phyloP scores from a whole-genome alignment of 352 stramenopile species.

The Globisporangium megalacanthum region DNA sequence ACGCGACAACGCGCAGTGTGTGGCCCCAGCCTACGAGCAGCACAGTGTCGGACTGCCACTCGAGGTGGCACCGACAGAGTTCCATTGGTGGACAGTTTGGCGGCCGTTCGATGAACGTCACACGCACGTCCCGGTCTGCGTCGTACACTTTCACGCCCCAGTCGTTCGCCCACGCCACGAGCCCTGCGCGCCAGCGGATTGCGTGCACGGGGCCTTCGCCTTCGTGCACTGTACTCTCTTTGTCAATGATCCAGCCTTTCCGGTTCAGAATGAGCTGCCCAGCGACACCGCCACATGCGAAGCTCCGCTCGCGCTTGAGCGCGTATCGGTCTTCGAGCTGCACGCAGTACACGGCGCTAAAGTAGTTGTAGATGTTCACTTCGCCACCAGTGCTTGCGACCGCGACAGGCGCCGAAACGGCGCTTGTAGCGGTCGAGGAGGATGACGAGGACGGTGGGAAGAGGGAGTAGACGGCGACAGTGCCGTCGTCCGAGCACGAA shows the following conservation, averaged over 20 bases:
- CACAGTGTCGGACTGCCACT: constrained; percentile 56
- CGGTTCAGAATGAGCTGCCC: constrained; percentile 83
- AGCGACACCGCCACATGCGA: constrained; percentile 71
- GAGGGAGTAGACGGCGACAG: constrained; percentile 73
- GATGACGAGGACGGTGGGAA: constrained; percentile 30
- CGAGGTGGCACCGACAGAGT: constrained; percentile 72
- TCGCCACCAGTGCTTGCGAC: constrained; percentile 69
- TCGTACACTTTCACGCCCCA: constrained; percentile 87
- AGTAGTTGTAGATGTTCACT: constrained; percentile 89
- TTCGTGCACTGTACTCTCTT: constrained; percentile 80
- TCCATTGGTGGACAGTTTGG: constrained; percentile 79
- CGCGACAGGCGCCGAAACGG: constrained; percentile 24
- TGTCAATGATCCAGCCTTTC: constrained; percentile 87
- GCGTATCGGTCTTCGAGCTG: constrained; percentile 76
- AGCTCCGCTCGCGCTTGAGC: constrained; percentile 75
- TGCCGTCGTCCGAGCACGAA: constrained; percentile 82
- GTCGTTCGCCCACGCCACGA: constrained; percentile 83
- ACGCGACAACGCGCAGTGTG: constrained; percentile 73
- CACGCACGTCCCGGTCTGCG: constrained; percentile 56
- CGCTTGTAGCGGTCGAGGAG: constrained; percentile 9
- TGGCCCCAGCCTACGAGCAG: constrained; percentile 74
- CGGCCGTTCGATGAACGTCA: constrained; percentile 81
- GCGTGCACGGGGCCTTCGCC: constrained; percentile 73
- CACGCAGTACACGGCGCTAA: constrained; percentile 75
- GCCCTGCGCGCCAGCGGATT: constrained; percentile 74